Percentiles rank a stretch among this genome's conserved stretches.
These are phyloP conservation scores for Cladobotryum protrusum DNA, from an alignment of 2,329 filamentous ascomycete genomes.

Conservation along the genomic window DNA sequence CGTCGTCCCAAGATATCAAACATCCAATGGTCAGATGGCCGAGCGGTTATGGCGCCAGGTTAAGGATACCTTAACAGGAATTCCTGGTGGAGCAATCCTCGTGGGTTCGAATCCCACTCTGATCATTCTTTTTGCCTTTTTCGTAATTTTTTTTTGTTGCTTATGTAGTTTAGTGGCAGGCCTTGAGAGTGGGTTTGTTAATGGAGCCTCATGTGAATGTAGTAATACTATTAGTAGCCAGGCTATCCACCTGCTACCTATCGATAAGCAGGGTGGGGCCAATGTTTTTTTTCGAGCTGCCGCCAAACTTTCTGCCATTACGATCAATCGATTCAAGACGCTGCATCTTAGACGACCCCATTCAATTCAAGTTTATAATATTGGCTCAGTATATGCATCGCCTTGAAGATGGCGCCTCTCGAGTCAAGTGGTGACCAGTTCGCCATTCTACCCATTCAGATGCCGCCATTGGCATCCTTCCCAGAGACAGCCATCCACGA, in stretches of 20 bases:
- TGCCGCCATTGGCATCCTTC: conserved; percentile 58
- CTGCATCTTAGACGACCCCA: neutral
- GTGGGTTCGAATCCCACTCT: conserved; percentile 16
- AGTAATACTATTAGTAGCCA: neutral
- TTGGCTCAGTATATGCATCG: neutral
- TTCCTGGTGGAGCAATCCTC: conserved; percentile 16
- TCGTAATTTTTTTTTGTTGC: neutral
- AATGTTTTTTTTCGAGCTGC: conserved; percentile 11
- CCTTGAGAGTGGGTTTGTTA: too few species aligned
- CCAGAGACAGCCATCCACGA: conserved; percentile 65
- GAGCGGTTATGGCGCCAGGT: conserved; percentile 15
- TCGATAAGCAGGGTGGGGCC: conserved; percentile 5
- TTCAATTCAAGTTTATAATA: neutral
- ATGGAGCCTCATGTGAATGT: too few species aligned
- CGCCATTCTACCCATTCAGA: conserved; percentile 59
- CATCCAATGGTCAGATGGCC: conserved; percentile 11
- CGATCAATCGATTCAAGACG: neutral
- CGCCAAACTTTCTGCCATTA: neutral
- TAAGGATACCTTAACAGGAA: conserved; percentile 15
- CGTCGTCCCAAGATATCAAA: neutral
- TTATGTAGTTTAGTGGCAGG: neutral
- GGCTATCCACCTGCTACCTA: too few species aligned
- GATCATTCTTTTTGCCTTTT: conserved; percentile 11
- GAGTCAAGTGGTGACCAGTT: conserved; percentile 48
- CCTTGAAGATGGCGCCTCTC: conserved; percentile 23